Conservation (phyloP, 768 basidiomycete species). For the Tricholomella constricta region DNA sequence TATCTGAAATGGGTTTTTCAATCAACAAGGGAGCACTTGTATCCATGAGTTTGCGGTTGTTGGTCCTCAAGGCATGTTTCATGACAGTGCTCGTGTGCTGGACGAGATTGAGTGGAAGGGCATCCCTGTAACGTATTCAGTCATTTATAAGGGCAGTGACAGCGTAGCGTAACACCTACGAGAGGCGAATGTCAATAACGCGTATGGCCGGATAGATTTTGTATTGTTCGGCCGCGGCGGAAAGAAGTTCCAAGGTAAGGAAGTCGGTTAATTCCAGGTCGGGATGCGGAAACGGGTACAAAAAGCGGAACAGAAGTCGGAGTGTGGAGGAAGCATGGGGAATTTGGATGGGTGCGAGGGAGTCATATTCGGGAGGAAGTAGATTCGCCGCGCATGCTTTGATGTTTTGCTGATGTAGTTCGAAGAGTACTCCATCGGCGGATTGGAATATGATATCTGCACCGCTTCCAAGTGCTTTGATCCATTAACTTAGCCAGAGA, state of each 20-base stretch:
- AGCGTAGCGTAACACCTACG: background rate
- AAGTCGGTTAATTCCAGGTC: conserved; percentile 3
- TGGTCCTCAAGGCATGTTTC: background rate
- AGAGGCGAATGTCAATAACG: conserved; percentile 3
- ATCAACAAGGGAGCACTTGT: conserved; percentile 3
- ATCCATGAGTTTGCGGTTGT: conserved; percentile 2
- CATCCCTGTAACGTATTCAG: background rate
- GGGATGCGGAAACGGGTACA: background rate
- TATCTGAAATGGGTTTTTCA: background rate
- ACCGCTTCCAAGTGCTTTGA: background rate
- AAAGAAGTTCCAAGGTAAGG: conserved; percentile 5
- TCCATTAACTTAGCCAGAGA: background rate
- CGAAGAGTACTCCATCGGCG: background rate
- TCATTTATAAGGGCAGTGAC: background rate
- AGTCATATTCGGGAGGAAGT: background rate
- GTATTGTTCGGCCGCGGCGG: conserved; percentile 6
- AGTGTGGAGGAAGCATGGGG: background rate
- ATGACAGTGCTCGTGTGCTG: background rate
- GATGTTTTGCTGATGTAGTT: background rate
- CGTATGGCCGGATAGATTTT: background rate
- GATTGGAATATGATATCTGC: background rate
- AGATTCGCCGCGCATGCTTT: conserved; percentile 2
- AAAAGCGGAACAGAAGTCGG: conserved; percentile 1
- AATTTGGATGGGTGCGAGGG: background rate
- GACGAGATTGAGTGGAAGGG: background rate